These are phyloP conservation scores for Gnomoniopsis smithogilvyi DNA, from an alignment of 2,329 filamentous ascomycete genomes.

Conservation along the genomic window DNA sequence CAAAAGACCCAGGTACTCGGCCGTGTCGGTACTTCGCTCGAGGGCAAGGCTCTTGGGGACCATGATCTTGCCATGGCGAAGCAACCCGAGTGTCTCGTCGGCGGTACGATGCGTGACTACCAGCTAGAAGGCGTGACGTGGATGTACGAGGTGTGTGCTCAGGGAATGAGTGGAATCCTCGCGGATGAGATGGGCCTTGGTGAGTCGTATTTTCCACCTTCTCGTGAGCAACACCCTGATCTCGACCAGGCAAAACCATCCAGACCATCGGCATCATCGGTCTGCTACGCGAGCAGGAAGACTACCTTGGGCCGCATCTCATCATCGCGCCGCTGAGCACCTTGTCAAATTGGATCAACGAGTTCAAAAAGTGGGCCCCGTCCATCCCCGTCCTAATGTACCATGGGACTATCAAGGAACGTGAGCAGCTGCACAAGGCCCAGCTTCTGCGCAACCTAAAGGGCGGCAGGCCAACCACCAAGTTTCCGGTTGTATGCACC, in stretches of 20 bases:
- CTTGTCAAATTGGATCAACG: slow-evolving; percentile 91
- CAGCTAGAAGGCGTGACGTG: slow-evolving; percentile 93
- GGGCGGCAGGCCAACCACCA: slow-evolving; percentile 51
- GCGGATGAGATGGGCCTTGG: slow-evolving; percentile 91
- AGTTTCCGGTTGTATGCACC: slow-evolving; percentile 90
- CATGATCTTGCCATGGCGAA: slow-evolving; percentile 74
- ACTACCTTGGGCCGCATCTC: slow-evolving; percentile 80
- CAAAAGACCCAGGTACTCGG: slow-evolving; percentile 62
- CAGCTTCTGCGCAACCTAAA: slow-evolving; percentile 68
- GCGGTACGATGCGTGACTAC: slow-evolving; percentile 89
- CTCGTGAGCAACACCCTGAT: slow-evolving; percentile 10
- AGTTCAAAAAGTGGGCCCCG: slow-evolving; percentile 89
- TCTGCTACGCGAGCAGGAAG: slow-evolving; percentile 79
- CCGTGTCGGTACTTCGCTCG: slow-evolving; percentile 57
- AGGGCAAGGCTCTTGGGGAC: slow-evolving; percentile 58
- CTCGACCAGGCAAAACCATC: slow-evolving; percentile 71
- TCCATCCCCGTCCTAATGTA: slow-evolving; percentile 86
- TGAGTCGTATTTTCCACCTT: slow-evolving; percentile 26
- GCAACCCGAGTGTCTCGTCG: slow-evolving; percentile 76
- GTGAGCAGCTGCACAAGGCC: slow-evolving; percentile 72
- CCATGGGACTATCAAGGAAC: slow-evolving; percentile 76
- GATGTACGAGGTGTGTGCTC: slow-evolving; percentile 79
- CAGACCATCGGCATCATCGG: slow-evolving; percentile 88
- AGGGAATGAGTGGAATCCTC: slow-evolving; percentile 86
- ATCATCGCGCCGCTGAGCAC: slow-evolving; percentile 90